Base-by-base conservation (phyloP, 257 asterid species). In the Linaria vulgaris region DNA sequence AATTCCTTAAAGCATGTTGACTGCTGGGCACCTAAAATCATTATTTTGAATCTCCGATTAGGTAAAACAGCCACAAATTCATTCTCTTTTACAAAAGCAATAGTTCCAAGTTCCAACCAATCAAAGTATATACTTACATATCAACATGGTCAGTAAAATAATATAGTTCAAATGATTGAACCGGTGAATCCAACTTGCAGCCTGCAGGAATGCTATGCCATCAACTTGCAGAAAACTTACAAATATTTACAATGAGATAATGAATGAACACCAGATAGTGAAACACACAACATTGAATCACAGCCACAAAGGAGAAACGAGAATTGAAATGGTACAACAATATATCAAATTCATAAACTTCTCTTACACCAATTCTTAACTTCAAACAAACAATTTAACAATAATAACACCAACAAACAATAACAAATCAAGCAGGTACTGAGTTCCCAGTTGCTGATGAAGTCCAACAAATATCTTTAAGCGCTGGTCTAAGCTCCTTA, bases 401-500 rank as follows among this genome's bases (percentile, higher is more conserved):
- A 63, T 19, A 13, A 37, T 3, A 27, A 27, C 34, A 44, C 37
- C n/a, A 19, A 39, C 30, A 31, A 27, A 12, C 59, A 56, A 46
- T 52, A 34, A 10, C 60, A n/a, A 12, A 10, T 54, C 54, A 43
- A 22, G 65, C 38, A 59, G 49, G 56, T 23, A 52, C 15, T 52
- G 58, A 62, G 46, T 17, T 16, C 54, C 54, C 41, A 56, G 62
- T 56, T 38, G 62, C 23, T 38, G 61, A 27, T 16, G 69, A 17
- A 6, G 71, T 66, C 71, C 71, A 66, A 0, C 54, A 52, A 16
- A 66, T 55, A 19, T 66, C 71, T 13, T 66, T 55, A 31, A 66
- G 30, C n/a, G 59, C 69, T 11, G 85, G 82, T 14, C 79, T 45
- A 20, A 79, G 82, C 66, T 79, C 82, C 3, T 69, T 63, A 70